Base-by-base conservation (phyloP, 179 eudicot genomes). In the Spergularia azorica region DNA sequence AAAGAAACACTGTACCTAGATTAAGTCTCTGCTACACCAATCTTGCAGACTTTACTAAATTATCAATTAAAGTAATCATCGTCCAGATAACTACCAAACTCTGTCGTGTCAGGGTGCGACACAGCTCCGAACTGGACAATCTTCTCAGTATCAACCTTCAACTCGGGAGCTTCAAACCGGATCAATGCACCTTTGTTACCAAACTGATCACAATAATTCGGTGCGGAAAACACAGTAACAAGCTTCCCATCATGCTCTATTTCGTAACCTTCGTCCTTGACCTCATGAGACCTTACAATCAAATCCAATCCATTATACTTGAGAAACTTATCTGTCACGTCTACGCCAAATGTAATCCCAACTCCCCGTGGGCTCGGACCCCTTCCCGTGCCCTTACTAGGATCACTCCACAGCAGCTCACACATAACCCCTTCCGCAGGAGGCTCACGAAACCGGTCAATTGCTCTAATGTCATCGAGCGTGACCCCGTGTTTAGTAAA, bases 181-280 rank as follows among this genome's bases (percentile, higher is more conserved):
- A 54, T 54, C 15, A 54, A 9, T 10, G 57, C 57, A 54, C 57
- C 57, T 14, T 54, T 54, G 16, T 54, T 54, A 54, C 57, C 57
- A 11, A 54, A 10, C 13, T 14, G 57, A 54, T 14, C 16, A 10
- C 13, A 54, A 11, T 6, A 54, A 54, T 54, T 54, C 1, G 60
- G 72, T 1, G 60, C 60, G 8, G 60, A 69, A 21, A 52, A 51
- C 5, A 71, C 63, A 2, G 74, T 71, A 26, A 71, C 14, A 16
- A 71, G 63, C 21, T 71, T 71, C 21, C 63, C 63, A 71, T 71
- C 74, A 71, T 71, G 74, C 63, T 57, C 52, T 9, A 71, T 71
- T 6, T 56, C 74, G n/a, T 32, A 71, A 6, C 74, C 74, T 17
- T 71, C 51, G 36, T 57, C 63, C 17, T 56, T 71, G 2, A 71